A percentile compares a stretch with the other conserved stretches of the same genome.
Conservation (phyloP, 495 filamentous ascomycete genomes). For the Venustampulla echinocandica region DNA sequence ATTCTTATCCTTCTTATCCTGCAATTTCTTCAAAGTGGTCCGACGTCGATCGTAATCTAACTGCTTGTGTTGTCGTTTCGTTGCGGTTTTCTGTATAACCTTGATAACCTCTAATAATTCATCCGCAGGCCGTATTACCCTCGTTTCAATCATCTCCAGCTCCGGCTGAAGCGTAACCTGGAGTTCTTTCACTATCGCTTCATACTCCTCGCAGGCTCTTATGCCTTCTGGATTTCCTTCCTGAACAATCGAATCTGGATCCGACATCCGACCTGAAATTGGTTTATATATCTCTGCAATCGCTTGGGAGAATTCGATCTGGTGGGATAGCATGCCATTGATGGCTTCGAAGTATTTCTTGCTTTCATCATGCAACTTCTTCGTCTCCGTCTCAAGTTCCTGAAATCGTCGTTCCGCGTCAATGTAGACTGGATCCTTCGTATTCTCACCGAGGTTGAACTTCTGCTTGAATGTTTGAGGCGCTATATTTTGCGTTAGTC, state of each 20-base stretch:
- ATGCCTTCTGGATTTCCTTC: slow-evolving; percentile 95
- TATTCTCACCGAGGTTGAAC: slow-evolving; percentile 91
- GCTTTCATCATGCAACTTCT: slow-evolving; percentile 89
- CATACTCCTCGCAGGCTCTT: slow-evolving; percentile 91
- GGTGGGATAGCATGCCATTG: slow-evolving; percentile 94
- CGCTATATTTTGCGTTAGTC: slow-evolving; percentile 43
- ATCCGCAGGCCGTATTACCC: slow-evolving; percentile 88
- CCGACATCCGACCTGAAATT: slow-evolving; percentile 90
- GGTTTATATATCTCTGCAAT: slow-evolving; percentile 96
- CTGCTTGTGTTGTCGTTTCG: slow-evolving; percentile 95
- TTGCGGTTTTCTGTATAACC: slow-evolving; percentile 76
- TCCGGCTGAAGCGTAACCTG: slow-evolving; percentile 84
- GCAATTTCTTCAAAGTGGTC: slow-evolving; percentile 77
- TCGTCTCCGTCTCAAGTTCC: slow-evolving; percentile 92
- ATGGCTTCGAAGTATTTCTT: slow-evolving; percentile 96
- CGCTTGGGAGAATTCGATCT: slow-evolving; percentile 96
- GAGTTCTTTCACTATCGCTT: slow-evolving; percentile 80
- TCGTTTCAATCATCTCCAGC: slow-evolving; percentile 92
- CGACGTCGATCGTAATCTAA: slow-evolving; percentile 89
- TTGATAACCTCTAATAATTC: slow-evolving; percentile 94
- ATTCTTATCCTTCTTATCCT: slow-evolving; percentile 95
- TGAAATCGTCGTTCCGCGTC: slow-evolving; percentile 92
- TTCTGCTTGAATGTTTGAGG: slow-evolving; percentile 84
- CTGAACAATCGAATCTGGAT: slow-evolving; percentile 70
- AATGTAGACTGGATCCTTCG: slow-evolving; percentile 88